A percentile compares a stretch with the other conserved stretches of the same genome.
Evolutionary conservation across 129 eudicot species (phyloP).

Genomic region (Solidago caesia): DNA sequence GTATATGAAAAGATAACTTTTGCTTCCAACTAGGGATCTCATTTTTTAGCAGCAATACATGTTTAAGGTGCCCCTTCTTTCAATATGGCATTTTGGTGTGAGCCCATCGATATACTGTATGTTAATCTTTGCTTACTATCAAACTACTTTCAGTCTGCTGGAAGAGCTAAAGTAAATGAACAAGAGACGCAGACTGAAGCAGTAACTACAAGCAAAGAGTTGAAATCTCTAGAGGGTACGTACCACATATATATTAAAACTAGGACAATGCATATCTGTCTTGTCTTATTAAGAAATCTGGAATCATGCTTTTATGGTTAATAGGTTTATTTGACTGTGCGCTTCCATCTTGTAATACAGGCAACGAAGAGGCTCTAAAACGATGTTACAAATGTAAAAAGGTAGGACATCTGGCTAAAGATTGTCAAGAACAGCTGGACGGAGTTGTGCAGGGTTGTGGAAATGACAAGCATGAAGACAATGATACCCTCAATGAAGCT

Average conservation of each 20-base stretch:
- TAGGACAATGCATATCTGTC: not conserved
- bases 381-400: slow-evolving; percentile 91
- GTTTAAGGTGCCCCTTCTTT: not conserved
- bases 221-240: slow-evolving; percentile 49
- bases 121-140: slow-evolving; percentile 18
- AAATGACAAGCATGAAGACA: slow-evolving; percentile 26
- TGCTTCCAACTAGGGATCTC: not conserved
- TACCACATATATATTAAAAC: slow-evolving; percentile 8
- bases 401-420: slow-evolving; percentile 80
- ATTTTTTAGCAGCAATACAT: not conserved
- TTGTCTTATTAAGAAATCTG: not conserved
- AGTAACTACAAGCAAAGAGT: slow-evolving; percentile 29
- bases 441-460: slow-evolving; percentile 27
- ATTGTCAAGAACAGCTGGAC: slow-evolving; percentile 62
- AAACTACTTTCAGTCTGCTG: slow-evolving; percentile 67
- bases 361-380: slow-evolving; percentile 50
- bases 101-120: not conserved
- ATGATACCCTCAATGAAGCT: slow-evolving; percentile 37
- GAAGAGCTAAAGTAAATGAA: slow-evolving; percentile 54
- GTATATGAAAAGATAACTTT: not conserved
- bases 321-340: not conserved
- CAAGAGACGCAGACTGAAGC: slow-evolving; percentile 35
- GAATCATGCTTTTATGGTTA: not conserved
- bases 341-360: slow-evolving; percentile 21
- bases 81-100: not conserved